Conservation (phyloP, 257 asterid species). For the Solanum phureja region DNA sequence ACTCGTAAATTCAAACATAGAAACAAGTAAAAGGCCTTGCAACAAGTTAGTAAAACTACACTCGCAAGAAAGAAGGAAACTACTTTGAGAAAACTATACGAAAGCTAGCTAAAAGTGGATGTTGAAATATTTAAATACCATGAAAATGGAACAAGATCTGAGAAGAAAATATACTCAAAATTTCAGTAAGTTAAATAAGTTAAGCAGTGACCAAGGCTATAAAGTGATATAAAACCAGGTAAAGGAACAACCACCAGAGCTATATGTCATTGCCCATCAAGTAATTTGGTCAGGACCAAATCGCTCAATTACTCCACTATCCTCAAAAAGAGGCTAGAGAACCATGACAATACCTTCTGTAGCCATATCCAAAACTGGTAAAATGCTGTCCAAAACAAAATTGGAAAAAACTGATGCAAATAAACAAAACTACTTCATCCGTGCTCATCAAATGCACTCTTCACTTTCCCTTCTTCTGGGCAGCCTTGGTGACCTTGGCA, state of each 20-base stretch:
- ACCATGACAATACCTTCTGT: not conserved
- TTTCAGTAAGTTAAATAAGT: not conserved
- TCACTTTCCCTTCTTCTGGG: conserved; percentile 63
- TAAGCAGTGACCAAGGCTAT: not conserved
- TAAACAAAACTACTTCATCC: not conserved
- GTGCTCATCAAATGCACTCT: not conserved
- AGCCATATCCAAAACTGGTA: not conserved
- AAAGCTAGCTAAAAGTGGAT: too few relatives aligned
- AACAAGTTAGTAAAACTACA: too few relatives aligned
- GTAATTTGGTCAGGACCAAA: not conserved
- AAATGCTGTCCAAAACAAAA: not conserved
- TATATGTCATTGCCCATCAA: not conserved
- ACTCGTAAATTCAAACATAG: too few relatives aligned
- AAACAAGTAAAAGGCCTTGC: too few relatives aligned
- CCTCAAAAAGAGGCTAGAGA: not conserved
- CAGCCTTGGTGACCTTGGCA: conserved; percentile 78
- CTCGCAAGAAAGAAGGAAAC: too few relatives aligned
- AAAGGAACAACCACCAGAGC: not conserved
- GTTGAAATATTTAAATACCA: too few relatives aligned
- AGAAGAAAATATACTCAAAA: not conserved
- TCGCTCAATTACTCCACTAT: not conserved
- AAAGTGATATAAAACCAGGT: not conserved
- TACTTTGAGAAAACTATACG: too few relatives aligned
- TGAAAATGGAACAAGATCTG: not conserved
- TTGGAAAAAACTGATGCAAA: not conserved